phyloP scores from a whole-genome alignment of 1,284 basidiomycete species.

The Tylopilus sp. region DNA sequence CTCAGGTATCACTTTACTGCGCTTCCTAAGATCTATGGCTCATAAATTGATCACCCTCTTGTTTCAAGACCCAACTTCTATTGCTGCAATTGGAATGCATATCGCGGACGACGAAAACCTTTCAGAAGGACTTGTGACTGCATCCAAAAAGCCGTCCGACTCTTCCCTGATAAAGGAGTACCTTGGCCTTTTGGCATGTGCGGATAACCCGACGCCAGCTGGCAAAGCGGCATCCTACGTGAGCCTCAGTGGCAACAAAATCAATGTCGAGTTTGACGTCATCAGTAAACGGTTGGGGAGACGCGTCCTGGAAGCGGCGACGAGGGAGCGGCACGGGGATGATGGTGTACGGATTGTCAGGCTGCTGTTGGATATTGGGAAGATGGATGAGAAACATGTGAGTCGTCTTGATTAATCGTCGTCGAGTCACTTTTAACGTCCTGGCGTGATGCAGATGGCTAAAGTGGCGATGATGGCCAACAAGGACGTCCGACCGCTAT shows the following conservation, averaged over 20 bases:
- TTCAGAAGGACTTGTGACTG: slow-evolving; percentile 65
- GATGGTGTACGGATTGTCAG: slow-evolving; percentile 89
- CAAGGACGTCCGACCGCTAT: slow-evolving; percentile 86
- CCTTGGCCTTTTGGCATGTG: slow-evolving; percentile 76
- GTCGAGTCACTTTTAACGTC: slow-evolving; percentile 6
- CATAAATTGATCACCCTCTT: slow-evolving; percentile 12
- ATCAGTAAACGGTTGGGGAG: slow-evolving; percentile 79
- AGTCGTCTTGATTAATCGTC: not conserved
- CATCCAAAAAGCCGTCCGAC: slow-evolving; percentile 68
- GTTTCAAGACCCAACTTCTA: slow-evolving; percentile 68
- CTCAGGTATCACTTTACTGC: slow-evolving; percentile 63
- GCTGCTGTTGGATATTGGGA: slow-evolving; percentile 89
- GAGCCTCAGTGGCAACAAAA: slow-evolving; percentile 75
- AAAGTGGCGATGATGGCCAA: slow-evolving; percentile 94
- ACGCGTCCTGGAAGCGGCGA: slow-evolving; percentile 82
- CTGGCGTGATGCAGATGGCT: slow-evolving; percentile 72
- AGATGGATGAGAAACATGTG: slow-evolving; percentile 92
- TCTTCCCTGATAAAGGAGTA: slow-evolving; percentile 79
- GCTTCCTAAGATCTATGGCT: slow-evolving; percentile 5
- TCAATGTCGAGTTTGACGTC: slow-evolving; percentile 86
- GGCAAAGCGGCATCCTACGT: slow-evolving; percentile 77
- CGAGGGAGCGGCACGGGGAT: slow-evolving; percentile 88
- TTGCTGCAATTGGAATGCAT: slow-evolving; percentile 68
- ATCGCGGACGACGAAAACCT: slow-evolving; percentile 71
- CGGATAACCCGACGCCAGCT: slow-evolving; percentile 83